Evolutionary conservation across 768 basidiomycete genomes (phyloP), one percentile per base, ranked within the genome.

Genomic region (Amyloporia xantha): DNA sequence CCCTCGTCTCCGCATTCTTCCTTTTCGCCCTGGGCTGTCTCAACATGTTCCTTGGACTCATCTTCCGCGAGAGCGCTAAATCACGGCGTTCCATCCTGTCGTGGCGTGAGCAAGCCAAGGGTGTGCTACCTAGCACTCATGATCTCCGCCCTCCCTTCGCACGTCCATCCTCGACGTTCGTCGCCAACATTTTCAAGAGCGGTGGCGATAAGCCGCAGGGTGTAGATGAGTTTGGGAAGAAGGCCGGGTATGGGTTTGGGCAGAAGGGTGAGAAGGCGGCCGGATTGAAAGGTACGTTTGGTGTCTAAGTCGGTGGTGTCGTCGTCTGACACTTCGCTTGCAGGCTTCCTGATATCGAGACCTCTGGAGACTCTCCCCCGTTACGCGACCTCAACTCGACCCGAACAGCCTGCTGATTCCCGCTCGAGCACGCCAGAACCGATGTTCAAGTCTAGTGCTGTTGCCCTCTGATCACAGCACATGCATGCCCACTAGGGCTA

Each of bases 21-120:
- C 77, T 95, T 52, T 95, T 95, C 71, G 77, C 90, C 44, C 61
- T 95, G 50, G 92, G 91, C n/a, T 91, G 89, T 66, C 67, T 95
- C 48, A 91, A 95, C 71, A 81, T 91, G 56, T 64, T 91, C 93
- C 51, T 94, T 93, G 87, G 26, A 77, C 90, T 62, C 74, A 43
- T 87, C 64, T 91, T 86, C 79, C 81, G 84, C 53, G 77, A 81
- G 55, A 64, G 63, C 1, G 82, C 76, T 53, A 89, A 85, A 65
- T 56, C 68, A 54, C 79, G 77, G 57, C 82, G 87, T 40, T 82
- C 80, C 17, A 70, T 91, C 60, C 76, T 75, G 20, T 70, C 77
- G 20, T 88, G 84, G 86, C 74, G 80, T 53, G 75, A 74, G 41
- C 72, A 79, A 38, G 62, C 71, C 11, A 79, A 75, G 61, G 74